Evolutionary conservation across 306 rosid genomes (phyloP), one percentile per base, ranked within the genome.

Genomic region (Amphicarpaea edgeworthii): DNA sequence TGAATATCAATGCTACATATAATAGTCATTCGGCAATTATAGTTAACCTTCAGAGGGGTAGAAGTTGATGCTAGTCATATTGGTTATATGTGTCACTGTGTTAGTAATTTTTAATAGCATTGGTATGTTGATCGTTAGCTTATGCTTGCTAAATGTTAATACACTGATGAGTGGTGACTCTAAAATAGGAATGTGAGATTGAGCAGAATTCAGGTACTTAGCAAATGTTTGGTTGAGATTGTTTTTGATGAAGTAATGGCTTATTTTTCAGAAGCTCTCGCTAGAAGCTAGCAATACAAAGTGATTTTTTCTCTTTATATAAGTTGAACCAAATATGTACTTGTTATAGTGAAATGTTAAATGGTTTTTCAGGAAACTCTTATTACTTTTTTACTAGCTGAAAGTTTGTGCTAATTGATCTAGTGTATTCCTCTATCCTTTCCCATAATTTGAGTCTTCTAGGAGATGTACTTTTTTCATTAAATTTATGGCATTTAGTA

Each of bases 1-100:
- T 66, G 73, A 65, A 57, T 77, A 58, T 72, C 82, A 59, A 77
- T 76, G 75, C 84, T 72, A 73, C 57, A 76, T 77, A 72, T 65
- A 70, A 15, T 75, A 79, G 84, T 80, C 77, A 49, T 72, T 34
- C 32, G 23, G 50, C 68, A 19, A 63, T 40, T 58, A 49, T 66
- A 77, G 60, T 64, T 64, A n/a, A 68, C 34, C 34, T 68, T 53
- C 72, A 23, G 78, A 79, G 77, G 83, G 60, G 12, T 73, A 61
- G 50, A 51, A 38, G 68, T 66, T 49, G 24, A 46, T 76, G 79
- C 69, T 72, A 57, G 51, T 43, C 49, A 50, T 53, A 8, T 72
- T 12, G 53, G 43, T 72, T 68, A 21, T 76, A 16, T 41, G 78
- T 69, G 37, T 24, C 34, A 14, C 12, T 59, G 12, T 7, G 41